Percentiles rank a stretch among this genome's conserved stretches.
Evolutionary conservation across 306 rosid genomes (phyloP).

Genomic region (peach (Prunus persica)): DNA sequence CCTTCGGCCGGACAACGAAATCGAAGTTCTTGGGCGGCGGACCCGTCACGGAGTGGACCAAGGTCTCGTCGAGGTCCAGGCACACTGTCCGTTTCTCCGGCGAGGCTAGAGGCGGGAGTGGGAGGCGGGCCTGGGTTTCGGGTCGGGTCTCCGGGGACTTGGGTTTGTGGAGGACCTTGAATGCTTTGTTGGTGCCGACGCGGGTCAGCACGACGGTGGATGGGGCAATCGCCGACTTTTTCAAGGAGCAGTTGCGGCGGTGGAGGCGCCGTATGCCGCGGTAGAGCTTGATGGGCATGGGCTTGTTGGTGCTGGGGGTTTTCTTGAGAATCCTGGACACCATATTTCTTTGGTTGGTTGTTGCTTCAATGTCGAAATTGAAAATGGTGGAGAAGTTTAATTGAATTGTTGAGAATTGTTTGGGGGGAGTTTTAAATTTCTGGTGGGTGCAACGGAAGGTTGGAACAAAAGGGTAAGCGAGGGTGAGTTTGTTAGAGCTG

Average conservation of each 20-base stretch:
- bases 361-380: background rate
- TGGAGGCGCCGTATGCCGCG: background rate
- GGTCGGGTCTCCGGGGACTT: background rate
- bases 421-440: constrained; percentile 25
- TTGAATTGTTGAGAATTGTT: background rate
- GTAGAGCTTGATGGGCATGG: constrained; percentile 10
- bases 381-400: background rate
- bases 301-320: constrained; percentile 9
- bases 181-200: constrained; percentile 35
- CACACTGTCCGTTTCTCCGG: constrained; percentile 49
- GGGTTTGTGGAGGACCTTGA: constrained; percentile 43
- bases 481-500: background rate
- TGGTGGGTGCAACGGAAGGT: constrained; percentile 73
- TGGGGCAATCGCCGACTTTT: constrained; percentile 40
- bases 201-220: constrained; percentile 53
- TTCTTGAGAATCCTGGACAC: constrained; percentile 62
- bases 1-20: constrained; percentile 64
- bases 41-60: constrained; percentile 53
- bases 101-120: constrained; percentile 35
- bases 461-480: constrained; percentile 42
- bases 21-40: constrained; percentile 57
- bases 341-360: constrained; percentile 31
- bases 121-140: background rate
- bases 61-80: constrained; percentile 85
- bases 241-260: background rate